Percentiles rank a stretch among this genome's conserved stretches.
phyloP scores from a whole-genome alignment of 176 grass and related monocot species.

The Avena atlantica region DNA sequence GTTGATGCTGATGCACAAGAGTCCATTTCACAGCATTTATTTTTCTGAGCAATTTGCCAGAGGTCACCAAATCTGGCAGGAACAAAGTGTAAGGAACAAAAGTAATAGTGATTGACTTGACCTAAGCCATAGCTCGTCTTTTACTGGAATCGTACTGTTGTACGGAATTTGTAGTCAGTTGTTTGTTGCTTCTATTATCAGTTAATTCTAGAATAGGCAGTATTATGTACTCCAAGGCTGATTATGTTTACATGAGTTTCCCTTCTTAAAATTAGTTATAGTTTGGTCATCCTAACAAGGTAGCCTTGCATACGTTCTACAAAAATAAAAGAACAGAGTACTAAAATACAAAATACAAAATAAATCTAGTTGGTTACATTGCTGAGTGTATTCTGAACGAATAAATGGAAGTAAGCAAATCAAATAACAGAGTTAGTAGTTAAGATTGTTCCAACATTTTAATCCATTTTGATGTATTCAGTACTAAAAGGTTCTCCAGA shows the following conservation, averaged over 20 bases:
- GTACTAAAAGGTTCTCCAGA: neutral
- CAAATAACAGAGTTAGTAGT: neutral
- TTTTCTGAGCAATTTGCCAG: neutral
- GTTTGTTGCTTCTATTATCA: neutral
- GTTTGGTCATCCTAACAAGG: neutral
- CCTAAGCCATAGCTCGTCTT: constrained; percentile 13
- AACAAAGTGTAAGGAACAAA: neutral
- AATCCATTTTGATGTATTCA: neutral
- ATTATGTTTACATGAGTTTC: neutral
- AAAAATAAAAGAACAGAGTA: neutral
- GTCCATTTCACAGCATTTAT: constrained; percentile 22
- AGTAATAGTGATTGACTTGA: constrained; percentile 12
- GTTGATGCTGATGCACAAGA: constrained; percentile 8
- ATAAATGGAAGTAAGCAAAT: neutral
- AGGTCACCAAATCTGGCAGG: constrained; percentile 23
- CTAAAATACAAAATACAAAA: neutral
- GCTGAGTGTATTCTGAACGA: neutral
- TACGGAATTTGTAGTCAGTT: neutral
- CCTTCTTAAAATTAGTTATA: neutral
- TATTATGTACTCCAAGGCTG: neutral
- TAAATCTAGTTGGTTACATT: neutral
- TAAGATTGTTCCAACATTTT: neutral
- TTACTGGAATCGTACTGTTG: neutral
- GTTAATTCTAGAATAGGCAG: neutral
- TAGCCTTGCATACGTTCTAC: neutral